A percentile compares a stretch with the other conserved stretches of the same genome.
Conservation (phyloP, 345 rosid species). For the Ceriops decandra region DNA sequence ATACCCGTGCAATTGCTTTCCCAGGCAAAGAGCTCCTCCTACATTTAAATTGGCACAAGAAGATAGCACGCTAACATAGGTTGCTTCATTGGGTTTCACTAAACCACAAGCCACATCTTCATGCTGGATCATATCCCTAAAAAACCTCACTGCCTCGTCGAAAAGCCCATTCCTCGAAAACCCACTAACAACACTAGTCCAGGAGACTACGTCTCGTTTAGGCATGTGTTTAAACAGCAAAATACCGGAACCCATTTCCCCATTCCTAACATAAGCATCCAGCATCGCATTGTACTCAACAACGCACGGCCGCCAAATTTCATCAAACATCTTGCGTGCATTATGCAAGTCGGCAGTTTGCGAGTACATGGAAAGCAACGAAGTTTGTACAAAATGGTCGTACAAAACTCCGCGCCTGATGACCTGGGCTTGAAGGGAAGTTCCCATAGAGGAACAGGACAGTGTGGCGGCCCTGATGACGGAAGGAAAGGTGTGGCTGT, state of each 20-base stretch:
- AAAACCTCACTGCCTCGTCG: constrained; percentile 36
- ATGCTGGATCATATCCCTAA: constrained; percentile 43
- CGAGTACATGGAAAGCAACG: constrained; percentile 44
- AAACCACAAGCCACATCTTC: constrained; percentile 5
- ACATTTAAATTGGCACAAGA: constrained; percentile 54
- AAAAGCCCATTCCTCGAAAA: constrained; percentile 41
- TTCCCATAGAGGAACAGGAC: constrained; percentile 36
- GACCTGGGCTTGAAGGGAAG: constrained; percentile 51
- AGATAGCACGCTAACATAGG: constrained; percentile 52
- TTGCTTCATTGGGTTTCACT: constrained; percentile 62
- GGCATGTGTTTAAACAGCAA: constrained; percentile 45
- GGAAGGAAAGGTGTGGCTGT: constrained; percentile 63
- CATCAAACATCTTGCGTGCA: constrained; percentile 55
- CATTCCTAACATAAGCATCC: constrained; percentile 58
- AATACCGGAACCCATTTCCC: constrained; percentile 50
- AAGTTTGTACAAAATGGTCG: constrained; percentile 56
- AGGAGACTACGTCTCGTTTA: constrained; percentile 55
- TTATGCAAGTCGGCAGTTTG: constrained; percentile 23
- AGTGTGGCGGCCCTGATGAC: constrained; percentile 41
- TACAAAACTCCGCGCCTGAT: constrained; percentile 41
- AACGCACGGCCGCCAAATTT: constrained; percentile 43
- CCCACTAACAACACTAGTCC: constrained; percentile 73
- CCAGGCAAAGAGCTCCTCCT: constrained; percentile 37
- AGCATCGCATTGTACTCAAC: constrained; percentile 54
- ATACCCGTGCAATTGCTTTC: constrained; percentile 67